Percentiles rank a stretch among this genome's conserved stretches.
phyloP scores from a whole-genome alignment of 1,139 yeast genomes.

The Candida sanyaensis region DNA sequence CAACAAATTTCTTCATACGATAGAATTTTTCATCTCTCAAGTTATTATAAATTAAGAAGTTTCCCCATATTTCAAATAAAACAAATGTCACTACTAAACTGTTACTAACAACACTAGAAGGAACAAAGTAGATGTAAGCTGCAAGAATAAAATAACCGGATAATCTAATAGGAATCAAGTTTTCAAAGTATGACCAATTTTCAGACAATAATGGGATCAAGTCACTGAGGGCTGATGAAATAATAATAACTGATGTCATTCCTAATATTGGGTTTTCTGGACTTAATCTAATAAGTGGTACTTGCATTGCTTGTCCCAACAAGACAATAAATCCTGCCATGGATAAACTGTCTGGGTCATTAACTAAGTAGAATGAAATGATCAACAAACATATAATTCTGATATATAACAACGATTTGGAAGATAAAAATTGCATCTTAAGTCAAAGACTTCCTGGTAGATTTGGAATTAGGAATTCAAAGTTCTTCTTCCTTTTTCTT shows the following conservation, averaged over 20 bases:
- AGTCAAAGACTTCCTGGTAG: neutral
- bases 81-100: constrained; percentile 61
- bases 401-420: constrained; percentile 49
- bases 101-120: constrained; percentile 52
- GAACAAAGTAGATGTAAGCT: constrained; percentile 41
- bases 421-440: constrained; percentile 58
- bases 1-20: constrained; percentile 39
- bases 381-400: constrained; percentile 49
- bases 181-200: constrained; percentile 60
- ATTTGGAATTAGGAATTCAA: neutral
- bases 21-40: constrained; percentile 62
- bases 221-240: constrained; percentile 50
- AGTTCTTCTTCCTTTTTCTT: neutral
- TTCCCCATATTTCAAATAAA: constrained; percentile 73
- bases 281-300: constrained; percentile 46
- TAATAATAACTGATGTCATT: constrained; percentile 46
- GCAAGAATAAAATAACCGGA: constrained; percentile 55
- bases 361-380: constrained; percentile 62
- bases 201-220: constrained; percentile 59
- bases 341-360: constrained; percentile 44
- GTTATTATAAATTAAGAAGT: constrained; percentile 62
- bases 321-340: constrained; percentile 52
- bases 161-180: constrained; percentile 69
- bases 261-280: constrained; percentile 55
- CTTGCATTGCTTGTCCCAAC: constrained; percentile 59